phyloP scores from a whole-genome alignment of 2,329 filamentous ascomycete species.

The Lithohypha guttulata region DNA sequence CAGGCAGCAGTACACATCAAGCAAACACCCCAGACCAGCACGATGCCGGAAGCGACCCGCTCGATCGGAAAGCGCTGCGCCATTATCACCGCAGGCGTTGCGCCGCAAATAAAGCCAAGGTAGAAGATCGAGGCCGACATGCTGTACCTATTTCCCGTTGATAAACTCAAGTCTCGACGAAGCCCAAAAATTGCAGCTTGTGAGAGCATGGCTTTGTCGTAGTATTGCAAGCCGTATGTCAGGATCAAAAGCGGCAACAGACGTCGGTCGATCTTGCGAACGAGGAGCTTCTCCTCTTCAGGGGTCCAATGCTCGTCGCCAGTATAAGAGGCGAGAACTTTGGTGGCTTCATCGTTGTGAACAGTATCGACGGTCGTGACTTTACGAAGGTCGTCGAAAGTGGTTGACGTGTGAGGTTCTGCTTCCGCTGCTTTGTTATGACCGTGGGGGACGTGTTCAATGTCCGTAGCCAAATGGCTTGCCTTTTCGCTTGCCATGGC shows the following conservation, averaged over 20 bases:
- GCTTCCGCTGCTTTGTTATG: no score
- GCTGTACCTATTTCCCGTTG: slow-evolving; percentile 20
- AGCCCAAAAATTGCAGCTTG: slow-evolving; percentile 6
- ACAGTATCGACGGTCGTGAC: slow-evolving; percentile 24
- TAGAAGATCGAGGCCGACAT: slow-evolving; percentile 27
- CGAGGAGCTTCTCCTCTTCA: slow-evolving; percentile 22
- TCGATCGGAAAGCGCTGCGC: slow-evolving; percentile 5
- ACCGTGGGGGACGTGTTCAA: slow-evolving; percentile 5
- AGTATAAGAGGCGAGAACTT: slow-evolving; percentile 32
- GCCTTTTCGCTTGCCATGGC: slow-evolving; percentile 45
- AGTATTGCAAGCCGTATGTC: slow-evolving; percentile 7
- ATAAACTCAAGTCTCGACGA: background rate
- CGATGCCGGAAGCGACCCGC: slow-evolving; percentile 2
- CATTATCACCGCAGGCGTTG: slow-evolving; percentile 5
- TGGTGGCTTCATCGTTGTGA: slow-evolving; percentile 32
- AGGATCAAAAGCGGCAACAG: slow-evolving; percentile 8
- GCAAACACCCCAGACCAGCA: slow-evolving; percentile 25
- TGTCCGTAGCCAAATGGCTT: no score
- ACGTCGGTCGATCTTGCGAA: background rate
- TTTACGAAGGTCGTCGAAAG: slow-evolving; percentile 3
- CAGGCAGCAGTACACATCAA: slow-evolving; percentile 14
- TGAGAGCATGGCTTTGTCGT: slow-evolving; percentile 9
- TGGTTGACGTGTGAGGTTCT: background rate
- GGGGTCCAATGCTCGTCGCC: slow-evolving; percentile 36
- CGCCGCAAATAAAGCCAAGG: slow-evolving; percentile 24